These are phyloP conservation scores for Monosporascus cannonballus DNA, from an alignment of 2,329 filamentous ascomycete species.

Conservation along the genomic window DNA sequence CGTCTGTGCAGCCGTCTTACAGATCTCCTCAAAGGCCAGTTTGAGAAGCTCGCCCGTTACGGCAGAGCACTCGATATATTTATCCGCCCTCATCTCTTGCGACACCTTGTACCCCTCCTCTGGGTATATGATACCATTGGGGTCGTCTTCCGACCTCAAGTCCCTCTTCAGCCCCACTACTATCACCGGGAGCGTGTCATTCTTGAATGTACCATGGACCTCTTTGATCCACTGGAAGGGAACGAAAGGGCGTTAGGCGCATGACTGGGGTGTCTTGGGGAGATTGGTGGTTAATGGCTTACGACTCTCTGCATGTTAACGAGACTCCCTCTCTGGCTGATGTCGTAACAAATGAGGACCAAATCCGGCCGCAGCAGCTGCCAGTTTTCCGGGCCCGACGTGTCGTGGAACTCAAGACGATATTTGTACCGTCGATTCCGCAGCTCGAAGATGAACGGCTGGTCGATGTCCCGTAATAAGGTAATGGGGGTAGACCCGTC, in stretches of 20 bases:
- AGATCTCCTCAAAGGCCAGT: conserved; percentile 55
- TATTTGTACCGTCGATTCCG: conserved; percentile 39
- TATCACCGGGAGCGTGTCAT: conserved; percentile 46
- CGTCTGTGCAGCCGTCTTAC: conserved; percentile 46
- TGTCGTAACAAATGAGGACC: conserved; percentile 55
- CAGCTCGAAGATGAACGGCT: conserved; percentile 55
- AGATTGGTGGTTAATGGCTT: conserved; percentile 18
- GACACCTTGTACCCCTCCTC: conserved; percentile 53
- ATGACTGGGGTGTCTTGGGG: conserved; percentile 1
- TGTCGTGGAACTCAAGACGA: conserved; percentile 55
- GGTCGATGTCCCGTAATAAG: conserved; percentile 52
- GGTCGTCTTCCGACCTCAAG: conserved; percentile 50
- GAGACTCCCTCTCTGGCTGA: conserved; percentile 51
- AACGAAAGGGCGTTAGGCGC: conserved; percentile 1
- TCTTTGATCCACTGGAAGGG: conserved; percentile 49
- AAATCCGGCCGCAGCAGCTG: conserved; percentile 51
- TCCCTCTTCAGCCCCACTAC: conserved; percentile 57
- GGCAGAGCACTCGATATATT: conserved; percentile 59
- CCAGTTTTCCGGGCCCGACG: conserved; percentile 53
- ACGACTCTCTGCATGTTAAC: conserved; percentile 53
- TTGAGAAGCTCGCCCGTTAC: conserved; percentile 52
- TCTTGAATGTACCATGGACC: conserved; percentile 41
- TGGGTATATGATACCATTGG: conserved; percentile 55
- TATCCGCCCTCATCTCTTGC: conserved; percentile 54
- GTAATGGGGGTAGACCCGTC: conserved; percentile 36